A percentile compares a stretch with the other conserved stretches of the same genome.
These are phyloP conservation scores for Xylaria sp. DNA, from an alignment of 2,329 filamentous ascomycete genomes.

Conservation along the genomic window DNA sequence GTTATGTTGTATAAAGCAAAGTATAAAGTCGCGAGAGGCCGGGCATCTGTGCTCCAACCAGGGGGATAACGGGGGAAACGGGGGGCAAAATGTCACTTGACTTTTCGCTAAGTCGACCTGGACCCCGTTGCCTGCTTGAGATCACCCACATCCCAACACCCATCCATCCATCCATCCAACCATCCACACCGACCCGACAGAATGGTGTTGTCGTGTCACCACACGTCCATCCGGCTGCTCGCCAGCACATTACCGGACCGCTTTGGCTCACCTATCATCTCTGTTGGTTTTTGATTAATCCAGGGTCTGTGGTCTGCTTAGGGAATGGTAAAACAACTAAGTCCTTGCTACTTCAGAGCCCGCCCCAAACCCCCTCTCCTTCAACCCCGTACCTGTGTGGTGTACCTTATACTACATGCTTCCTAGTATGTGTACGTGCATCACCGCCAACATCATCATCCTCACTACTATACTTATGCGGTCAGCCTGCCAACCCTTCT, in stretches of 20 bases:
- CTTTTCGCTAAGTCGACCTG: too few relatives aligned
- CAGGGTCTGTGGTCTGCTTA: constrained; percentile 5
- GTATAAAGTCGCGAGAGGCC: constrained; percentile 13
- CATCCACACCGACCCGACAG: constrained; percentile 34
- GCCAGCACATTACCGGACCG: constrained; percentile 28
- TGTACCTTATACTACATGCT: too few relatives aligned
- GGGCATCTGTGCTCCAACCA: not conserved
- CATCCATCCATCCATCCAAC: not conserved
- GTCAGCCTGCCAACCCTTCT: constrained; percentile 35
- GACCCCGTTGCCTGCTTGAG: constrained; percentile 10
- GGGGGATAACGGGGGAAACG: too few relatives aligned
- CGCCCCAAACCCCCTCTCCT: not conserved
- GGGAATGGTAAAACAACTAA: constrained; percentile 8
- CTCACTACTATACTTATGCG: constrained; percentile 20
- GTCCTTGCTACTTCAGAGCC: not conserved
- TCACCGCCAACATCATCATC: constrained; percentile 1
- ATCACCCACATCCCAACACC: constrained; percentile 17
- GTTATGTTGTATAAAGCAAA: not conserved
- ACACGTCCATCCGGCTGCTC: constrained; percentile 37
- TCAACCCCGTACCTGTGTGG: not conserved
- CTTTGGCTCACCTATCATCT: constrained; percentile 22
- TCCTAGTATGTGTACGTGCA: not conserved
- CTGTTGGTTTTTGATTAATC: not conserved
- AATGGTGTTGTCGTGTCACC: constrained; percentile 40
- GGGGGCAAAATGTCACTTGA: constrained; percentile 12